These are phyloP conservation scores for Alternaria conjuncta DNA, from an alignment of 2,329 filamentous ascomycete species.

Conservation along the genomic window DNA sequence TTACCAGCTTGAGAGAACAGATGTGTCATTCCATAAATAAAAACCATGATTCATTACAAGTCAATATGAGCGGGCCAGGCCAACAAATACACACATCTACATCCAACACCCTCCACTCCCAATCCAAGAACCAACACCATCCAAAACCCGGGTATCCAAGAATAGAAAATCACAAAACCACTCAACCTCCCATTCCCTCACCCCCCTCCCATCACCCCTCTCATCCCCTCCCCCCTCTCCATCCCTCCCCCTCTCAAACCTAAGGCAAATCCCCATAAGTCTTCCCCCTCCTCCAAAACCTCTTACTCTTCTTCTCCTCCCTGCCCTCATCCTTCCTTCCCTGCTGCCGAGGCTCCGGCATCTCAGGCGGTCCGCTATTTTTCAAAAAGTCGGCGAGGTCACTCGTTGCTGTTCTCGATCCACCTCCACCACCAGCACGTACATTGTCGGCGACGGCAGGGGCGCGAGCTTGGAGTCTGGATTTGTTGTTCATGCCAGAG, in stretches of 20 bases:
- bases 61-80: neutral
- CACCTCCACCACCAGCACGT: neutral
- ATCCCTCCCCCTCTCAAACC: neutral
- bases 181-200: no score
- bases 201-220: neutral
- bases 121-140: neutral
- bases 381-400: constrained; percentile 55
- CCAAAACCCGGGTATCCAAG: neutral
- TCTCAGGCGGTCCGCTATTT: constrained; percentile 49
- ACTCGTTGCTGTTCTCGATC: constrained; percentile 41
- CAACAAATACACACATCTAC: neutral
- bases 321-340: constrained; percentile 25
- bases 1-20: no score
- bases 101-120: no score
- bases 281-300: constrained; percentile 45
- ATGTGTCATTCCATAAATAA: neutral
- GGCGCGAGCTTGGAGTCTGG: constrained; percentile 35
- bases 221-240: neutral
- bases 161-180: neutral
- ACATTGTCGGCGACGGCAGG: constrained; percentile 30
- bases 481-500: constrained; percentile 29
- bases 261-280: constrained; percentile 28
- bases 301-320: constrained; percentile 41
- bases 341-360: constrained; percentile 8
- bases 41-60: neutral